Evolutionary conservation across 257 asterid species (phyloP).

Genomic region (Solanum microdontum): DNA sequence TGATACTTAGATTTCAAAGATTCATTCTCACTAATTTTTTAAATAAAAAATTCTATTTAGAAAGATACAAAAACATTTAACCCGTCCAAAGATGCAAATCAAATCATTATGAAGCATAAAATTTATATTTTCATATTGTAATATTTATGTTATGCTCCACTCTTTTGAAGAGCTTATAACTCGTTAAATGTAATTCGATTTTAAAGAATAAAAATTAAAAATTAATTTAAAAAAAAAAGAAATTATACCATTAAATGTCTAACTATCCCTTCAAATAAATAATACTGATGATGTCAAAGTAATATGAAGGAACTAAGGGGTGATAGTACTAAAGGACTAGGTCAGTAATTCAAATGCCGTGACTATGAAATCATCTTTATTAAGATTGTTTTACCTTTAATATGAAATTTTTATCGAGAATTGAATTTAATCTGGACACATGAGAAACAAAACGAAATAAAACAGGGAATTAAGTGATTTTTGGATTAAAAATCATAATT

Average conservation of each 20-base stretch:
- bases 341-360: background rate
- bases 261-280: background rate
- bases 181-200: too few relatives aligned
- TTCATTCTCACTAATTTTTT: background rate
- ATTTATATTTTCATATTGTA: too few relatives aligned
- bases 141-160: too few relatives aligned
- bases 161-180: too few relatives aligned
- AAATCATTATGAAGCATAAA: too few relatives aligned
- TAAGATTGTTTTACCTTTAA: background rate
- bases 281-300: background rate
- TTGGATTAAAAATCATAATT: too few relatives aligned
- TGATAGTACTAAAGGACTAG: background rate
- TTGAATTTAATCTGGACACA: background rate
- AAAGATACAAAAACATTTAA: too few relatives aligned
- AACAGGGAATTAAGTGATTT: rapidly evolving
- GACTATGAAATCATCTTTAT: background rate
- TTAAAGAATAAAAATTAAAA: too few relatives aligned
- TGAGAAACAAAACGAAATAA: background rate
- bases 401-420: rapidly evolving
- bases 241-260: background rate
- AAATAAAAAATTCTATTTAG: background rate
- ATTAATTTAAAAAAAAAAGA: too few relatives aligned
- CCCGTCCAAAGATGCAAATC: background rate
- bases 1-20: background rate
- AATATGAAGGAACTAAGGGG: background rate